Evolutionary conservation across 176 grass and related monocot genomes (phyloP), one percentile per base, ranked within the genome.

Genomic region (Oryza coarctata): DNA sequence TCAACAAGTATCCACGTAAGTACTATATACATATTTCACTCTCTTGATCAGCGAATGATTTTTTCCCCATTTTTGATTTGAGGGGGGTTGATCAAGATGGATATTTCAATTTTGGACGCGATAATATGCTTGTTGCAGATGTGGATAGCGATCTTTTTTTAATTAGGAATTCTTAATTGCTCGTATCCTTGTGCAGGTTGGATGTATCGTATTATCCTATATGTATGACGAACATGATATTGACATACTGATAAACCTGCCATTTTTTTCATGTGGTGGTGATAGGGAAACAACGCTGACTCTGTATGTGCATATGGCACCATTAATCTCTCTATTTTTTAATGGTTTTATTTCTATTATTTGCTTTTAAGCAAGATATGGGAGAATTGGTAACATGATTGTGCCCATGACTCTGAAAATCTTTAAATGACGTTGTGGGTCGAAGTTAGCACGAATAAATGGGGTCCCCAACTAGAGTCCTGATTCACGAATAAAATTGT

Each of bases 361-460:
- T 75, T 12, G n/a, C 65, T 77, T 87, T 50, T 10, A 77, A 77
- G 65, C 4, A 38, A 76, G 6, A 38, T n/a, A 76, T 44, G n/a
- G 30, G 67, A 87, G 29, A 55, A 22, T 49, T 15, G n/a, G 47
- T 64, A 6, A 7, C 28, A 69, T 86, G 61, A 81, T 68, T 70
- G 36, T 69, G 63, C 71, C 22, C 3, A 12, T 22, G 62, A 81
- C 35, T 22, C 28, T 34, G 13, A 45, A 6, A 49, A 68, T 52
- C 39, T 7, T 26, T 26, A 7, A 43, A 32, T 76, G 32, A 58
- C 34, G 43, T 38, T 65, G 12, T 17, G 33, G 74, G 44, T 63
- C 58, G 18, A 70, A 77, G 61, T 44, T 27, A 3, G 1, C 39
- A 0, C 5, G 49, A 61, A 43, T 32, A 5, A 3, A 58, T 39